Base-by-base conservation (phyloP, 2,329 filamentous ascomycete genomes). In the Epichloe festucae region DNA sequence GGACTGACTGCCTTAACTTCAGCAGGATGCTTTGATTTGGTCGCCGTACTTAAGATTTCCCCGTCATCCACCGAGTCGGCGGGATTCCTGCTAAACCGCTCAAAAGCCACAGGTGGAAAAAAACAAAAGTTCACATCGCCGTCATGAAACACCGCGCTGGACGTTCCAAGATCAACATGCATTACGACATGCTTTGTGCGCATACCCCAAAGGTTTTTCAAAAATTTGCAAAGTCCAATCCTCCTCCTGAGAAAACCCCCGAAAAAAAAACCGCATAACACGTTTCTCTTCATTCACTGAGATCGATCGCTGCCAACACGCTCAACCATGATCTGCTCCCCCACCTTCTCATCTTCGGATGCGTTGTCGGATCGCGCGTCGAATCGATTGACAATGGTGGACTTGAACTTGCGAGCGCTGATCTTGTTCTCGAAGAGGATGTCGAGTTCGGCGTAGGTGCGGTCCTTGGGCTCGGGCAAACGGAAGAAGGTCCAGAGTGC, bases 371-470 rank as follows among this genome's bases (percentile, higher is more conserved):
- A 49, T 27, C 53, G 47, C 1, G 55, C 56, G 49, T 63, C 62
- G 5, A 67, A 5, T 2, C 57, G 48, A 49, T 62, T 63, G 34
- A 70, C 56, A n/a, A 58, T 46, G 0, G 66, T 64, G 5, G 55
- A 58, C 52, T 59, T 60, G 49, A 72, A 75, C 53, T 70, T 69
- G 54, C 72, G 63, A 1, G 74, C 70, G 21, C 67, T 60, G 10
- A 73, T 60, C 10, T 61, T 57, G 23, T 66, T 61, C 56, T 77
- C 72, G 57, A 81, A 81, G 53, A 82, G 62, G 11, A 74, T 62
- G 49, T 81, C 77, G 2, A 81, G 67, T 62, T 81, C 78, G 39
- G 72, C 75, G 49, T 76, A 74, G 0, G 74, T 76, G 39, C 74
- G 69, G 6, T 71, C 75, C 52, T 71, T 73, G 15, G 77, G 75